These are phyloP conservation scores for Hypoxylon cercidicola DNA, from an alignment of 495 filamentous ascomycete genomes.

Conservation along the genomic window DNA sequence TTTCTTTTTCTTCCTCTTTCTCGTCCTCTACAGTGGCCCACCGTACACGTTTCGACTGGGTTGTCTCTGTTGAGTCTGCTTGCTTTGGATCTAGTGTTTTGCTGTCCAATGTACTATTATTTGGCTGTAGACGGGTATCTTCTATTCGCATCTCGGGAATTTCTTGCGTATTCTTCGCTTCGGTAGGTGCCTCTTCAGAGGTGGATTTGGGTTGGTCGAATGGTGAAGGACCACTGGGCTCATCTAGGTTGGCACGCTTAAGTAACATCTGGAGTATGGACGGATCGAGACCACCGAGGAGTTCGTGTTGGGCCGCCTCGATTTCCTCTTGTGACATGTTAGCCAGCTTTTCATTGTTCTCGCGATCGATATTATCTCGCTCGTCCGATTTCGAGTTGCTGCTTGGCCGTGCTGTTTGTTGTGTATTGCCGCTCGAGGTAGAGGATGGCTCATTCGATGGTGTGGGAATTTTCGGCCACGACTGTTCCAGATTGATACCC, in stretches of 20 bases:
- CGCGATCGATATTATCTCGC: conserved; percentile 75
- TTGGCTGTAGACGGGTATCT: conserved; percentile 37
- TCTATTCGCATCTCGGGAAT: conserved; percentile 38
- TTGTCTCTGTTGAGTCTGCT: background rate
- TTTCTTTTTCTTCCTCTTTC: conserved; percentile 30
- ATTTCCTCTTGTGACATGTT: conserved; percentile 87
- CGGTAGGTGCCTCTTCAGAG: conserved; percentile 14
- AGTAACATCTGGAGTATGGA: conserved; percentile 79
- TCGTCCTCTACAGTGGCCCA: conserved; percentile 41
- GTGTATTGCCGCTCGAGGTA: conserved; percentile 4
- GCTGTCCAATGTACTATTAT: background rate
- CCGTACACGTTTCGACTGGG: conserved; percentile 21
- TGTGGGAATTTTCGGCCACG: conserved; percentile 21
- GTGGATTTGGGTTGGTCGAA: conserved; percentile 46
- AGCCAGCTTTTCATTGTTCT: conserved; percentile 79
- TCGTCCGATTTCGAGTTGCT: conserved; percentile 60
- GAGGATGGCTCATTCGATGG: conserved; percentile 25
- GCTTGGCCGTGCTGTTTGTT: conserved; percentile 2
- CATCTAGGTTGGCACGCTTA: conserved; percentile 80
- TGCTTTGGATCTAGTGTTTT: background rate
- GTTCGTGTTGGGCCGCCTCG: conserved; percentile 75
- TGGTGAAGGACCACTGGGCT: conserved; percentile 55
- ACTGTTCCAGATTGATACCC: conserved; percentile 16
- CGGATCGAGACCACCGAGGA: conserved; percentile 75
- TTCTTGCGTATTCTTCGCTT: conserved; percentile 11